Evolutionary conservation across 306 rosid genomes (phyloP), one percentile per base, ranked within the genome.

Genomic region (Begonia loranthoides): DNA sequence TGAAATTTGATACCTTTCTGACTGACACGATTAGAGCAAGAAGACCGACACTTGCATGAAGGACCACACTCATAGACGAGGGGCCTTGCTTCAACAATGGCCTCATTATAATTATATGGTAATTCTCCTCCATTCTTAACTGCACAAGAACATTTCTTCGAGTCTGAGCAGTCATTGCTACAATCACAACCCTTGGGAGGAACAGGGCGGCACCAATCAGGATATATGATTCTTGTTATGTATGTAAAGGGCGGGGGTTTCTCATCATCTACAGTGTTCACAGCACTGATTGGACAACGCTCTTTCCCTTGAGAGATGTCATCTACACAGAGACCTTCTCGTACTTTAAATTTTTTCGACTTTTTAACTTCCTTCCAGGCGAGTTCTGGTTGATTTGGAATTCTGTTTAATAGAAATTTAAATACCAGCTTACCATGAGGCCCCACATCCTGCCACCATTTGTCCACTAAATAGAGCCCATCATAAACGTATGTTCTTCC

Each of bases 51-150:
- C 73, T 53, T 68, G 72, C 97, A 90, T 21, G 72, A 62, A 57
- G 87, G 80, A 45, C 97, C 81, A 60, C 97, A 90, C 81, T 85
- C 97, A 55, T 71, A 85, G 39, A 90, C 95, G 10, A 90, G 85
- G 66, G 87, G 40, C 71, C 82, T 90, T 34, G 77, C 85, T 73
- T 82, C 80, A 59, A 90, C 85, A 70, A 90, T 90, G 51, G 95
- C 87, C 41, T 80, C 85, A 54, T 85, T 78, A 44, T 75, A 68
- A 68, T 79, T 90, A 59, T 54, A 85, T 40, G 97, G 97, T 49
- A 85, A 82, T 63, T 79, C 94, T 15, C 95, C 95, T 52, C 85
- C 94, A 46, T 82, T 90, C 69, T 50, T 70, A 2, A 78, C 83
- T 0, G 82, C 90, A 72, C 97, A 85, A 45, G 67, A 60, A 69